Conservation (phyloP, 108 stramenopile genomes). For the Fistulifera solaris region DNA sequence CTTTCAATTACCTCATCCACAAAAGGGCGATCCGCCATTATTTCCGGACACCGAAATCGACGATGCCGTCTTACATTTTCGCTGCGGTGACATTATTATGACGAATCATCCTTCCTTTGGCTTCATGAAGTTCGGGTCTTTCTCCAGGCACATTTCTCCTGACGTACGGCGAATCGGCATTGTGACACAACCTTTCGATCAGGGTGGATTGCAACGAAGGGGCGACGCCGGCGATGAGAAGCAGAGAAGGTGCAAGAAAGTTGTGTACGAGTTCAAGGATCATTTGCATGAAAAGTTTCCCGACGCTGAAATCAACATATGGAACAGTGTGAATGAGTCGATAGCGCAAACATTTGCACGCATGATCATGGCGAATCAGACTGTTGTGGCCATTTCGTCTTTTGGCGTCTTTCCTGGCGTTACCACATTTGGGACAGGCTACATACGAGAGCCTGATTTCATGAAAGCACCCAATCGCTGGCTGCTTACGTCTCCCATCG, state of each 20-base stretch:
- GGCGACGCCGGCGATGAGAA: slow-evolving; percentile 1
- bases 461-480: neutral
- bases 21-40: neutral
- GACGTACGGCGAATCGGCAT: slow-evolving; percentile 11
- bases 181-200: slow-evolving; percentile 13
- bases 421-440: slow-evolving; percentile 8
- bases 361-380: slow-evolving; percentile 9
- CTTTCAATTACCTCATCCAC: neutral
- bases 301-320: slow-evolving; percentile 3
- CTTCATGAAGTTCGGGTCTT: slow-evolving; percentile 8
- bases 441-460: slow-evolving; percentile 1
- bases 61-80: slow-evolving; percentile 17
- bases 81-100: slow-evolving; percentile 12
- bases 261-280: slow-evolving; percentile 5
- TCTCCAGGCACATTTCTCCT: neutral
- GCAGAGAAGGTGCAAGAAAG: neutral
- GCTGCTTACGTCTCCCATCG: neutral
- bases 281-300: slow-evolving; percentile 10
- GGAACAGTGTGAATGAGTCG: slow-evolving; percentile 5
- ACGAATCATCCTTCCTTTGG: slow-evolving; percentile 8
- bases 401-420: slow-evolving; percentile 11
- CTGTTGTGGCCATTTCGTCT: slow-evolving; percentile 3
- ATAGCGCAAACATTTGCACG: slow-evolving; percentile 10
- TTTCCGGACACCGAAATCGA: slow-evolving; percentile 5
- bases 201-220: slow-evolving; percentile 1